A percentile compares a stretch with the other conserved stretches of the same genome.
phyloP scores from a whole-genome alignment of 176 grass and related monocot genomes.

The Phragmites australis region DNA sequence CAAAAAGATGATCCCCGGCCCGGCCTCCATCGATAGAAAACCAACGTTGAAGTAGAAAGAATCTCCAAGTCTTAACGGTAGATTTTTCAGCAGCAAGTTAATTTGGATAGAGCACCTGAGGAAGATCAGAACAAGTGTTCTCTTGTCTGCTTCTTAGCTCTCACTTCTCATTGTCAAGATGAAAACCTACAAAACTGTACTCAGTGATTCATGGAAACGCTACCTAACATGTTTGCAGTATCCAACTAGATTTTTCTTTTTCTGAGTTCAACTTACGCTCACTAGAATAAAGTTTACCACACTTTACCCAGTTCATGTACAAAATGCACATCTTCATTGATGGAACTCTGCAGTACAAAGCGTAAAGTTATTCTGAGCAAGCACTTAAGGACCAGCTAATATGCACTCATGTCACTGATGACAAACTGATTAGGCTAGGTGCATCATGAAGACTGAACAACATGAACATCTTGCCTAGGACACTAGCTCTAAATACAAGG shows the following conservation, averaged over 20 bases:
- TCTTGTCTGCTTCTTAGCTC: constrained; percentile 6
- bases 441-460: not conserved
- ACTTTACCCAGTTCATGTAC: not conserved
- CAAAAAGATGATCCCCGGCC: not conserved
- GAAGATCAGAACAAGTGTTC: constrained; percentile 1
- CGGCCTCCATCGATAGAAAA: not conserved
- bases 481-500: constrained; percentile 4
- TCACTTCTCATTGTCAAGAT: not conserved
- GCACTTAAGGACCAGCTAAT: not conserved
- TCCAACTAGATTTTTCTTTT: not conserved
- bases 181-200: not conserved
- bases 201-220: not conserved
- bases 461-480: not conserved
- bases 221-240: not conserved
- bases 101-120: constrained; percentile 5
- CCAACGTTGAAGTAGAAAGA: not conserved
- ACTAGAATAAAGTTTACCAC: not conserved
- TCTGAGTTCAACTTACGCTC: not conserved
- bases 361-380: not conserved
- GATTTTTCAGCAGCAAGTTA: not conserved
- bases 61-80: not conserved
- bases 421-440: not conserved
- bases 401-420: not conserved
- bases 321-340: not conserved
- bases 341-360: not conserved